Base-by-base conservation (phyloP, 176 grass and related monocot genomes). In the Rhynchospora tenuis region DNA sequence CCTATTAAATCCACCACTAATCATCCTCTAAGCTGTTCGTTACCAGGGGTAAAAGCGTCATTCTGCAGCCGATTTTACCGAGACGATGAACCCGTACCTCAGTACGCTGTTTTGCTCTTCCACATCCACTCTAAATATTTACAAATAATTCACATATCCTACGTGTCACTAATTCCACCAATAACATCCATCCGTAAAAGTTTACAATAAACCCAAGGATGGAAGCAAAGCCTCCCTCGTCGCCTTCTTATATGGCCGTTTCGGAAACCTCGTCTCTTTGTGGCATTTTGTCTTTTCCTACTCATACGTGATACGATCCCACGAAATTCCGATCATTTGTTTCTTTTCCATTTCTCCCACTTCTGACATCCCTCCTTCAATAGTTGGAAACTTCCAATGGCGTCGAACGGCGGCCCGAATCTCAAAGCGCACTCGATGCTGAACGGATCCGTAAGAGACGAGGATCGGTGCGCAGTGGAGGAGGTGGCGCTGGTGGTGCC, bases 401-500 rank as follows among this genome's bases (percentile, higher is more conserved):
- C 82, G 54, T 68, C 86, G 31, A 86, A 80, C 80, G 86, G 72
- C 20, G 68, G 22, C 13, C 26, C 23, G 9, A 76, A 62, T 51
- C 48, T 51, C 9, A 51, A 76, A 28, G 81, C 13, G 79, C 59
- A 28, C 69, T 28, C 7, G 29, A 31, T 17, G n/a, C n/a, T n/a
- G 28, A 44, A 0, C 0, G 82, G 57, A 9, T 82, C 62, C 0
- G 60, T 59, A 0, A 86, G 83, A 19, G 89, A 88, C 52, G 88
- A 85, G 1, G 87, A 97, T 62, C 22, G 64, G 1, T 97, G 92
- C 14, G 87, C 89, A 47, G 55, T 97, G 28, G 95, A 97, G 92
- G 6, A 97, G 89, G 95, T 97, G 7, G 89, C 88, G 42, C 81
- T 94, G 71, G 94, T 92, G 15, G 95, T 94, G 6, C 81, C 85